Conservation (phyloP, 2,329 filamentous ascomycete species). For the Dothideomycetes sp. region DNA sequence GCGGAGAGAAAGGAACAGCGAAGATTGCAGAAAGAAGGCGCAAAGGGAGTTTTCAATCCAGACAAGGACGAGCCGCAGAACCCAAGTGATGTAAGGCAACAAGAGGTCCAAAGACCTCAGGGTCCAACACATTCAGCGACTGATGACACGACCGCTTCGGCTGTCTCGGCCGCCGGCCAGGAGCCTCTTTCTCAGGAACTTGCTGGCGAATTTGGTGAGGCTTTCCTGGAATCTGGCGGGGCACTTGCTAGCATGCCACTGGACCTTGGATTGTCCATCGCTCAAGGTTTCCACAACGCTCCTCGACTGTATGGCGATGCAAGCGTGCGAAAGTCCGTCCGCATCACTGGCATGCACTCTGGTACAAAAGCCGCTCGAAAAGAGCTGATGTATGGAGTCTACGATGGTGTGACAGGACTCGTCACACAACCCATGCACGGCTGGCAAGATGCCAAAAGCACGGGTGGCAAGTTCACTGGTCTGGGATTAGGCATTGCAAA, state of each 20-base stretch:
- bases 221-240: slow-evolving; percentile 61
- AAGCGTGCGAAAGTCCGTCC: slow-evolving; percentile 66
- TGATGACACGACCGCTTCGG: slow-evolving; percentile 20
- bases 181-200: slow-evolving; percentile 23
- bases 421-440: slow-evolving; percentile 68
- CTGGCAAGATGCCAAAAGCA: slow-evolving; percentile 43
- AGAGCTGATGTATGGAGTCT: slow-evolving; percentile 52
- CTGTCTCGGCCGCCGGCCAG: slow-evolving; percentile 21
- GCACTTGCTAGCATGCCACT: slow-evolving; percentile 73
- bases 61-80: slow-evolving; percentile 2
- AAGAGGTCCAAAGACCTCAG: slow-evolving; percentile 3
- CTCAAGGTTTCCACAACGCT: slow-evolving; percentile 81
- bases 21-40: slow-evolving; percentile 16
- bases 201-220: slow-evolving; percentile 56
- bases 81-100: neutral
- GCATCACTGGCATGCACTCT: slow-evolving; percentile 66
- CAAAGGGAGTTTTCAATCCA: slow-evolving; percentile 4
- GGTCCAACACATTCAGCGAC: slow-evolving; percentile 20
- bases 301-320: slow-evolving; percentile 79
- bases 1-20: slow-evolving; percentile 22
- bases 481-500: slow-evolving; percentile 58
- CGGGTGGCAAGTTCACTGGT: slow-evolving; percentile 23
- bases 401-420: slow-evolving; percentile 71
- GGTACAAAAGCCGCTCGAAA: slow-evolving; percentile 71
- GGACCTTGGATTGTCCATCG: slow-evolving; percentile 73